A percentile compares a stretch with the other conserved stretches of the same genome.
Evolutionary conservation across 305 asterid genomes (phyloP).

Genomic region (Rubia peregrina): DNA sequence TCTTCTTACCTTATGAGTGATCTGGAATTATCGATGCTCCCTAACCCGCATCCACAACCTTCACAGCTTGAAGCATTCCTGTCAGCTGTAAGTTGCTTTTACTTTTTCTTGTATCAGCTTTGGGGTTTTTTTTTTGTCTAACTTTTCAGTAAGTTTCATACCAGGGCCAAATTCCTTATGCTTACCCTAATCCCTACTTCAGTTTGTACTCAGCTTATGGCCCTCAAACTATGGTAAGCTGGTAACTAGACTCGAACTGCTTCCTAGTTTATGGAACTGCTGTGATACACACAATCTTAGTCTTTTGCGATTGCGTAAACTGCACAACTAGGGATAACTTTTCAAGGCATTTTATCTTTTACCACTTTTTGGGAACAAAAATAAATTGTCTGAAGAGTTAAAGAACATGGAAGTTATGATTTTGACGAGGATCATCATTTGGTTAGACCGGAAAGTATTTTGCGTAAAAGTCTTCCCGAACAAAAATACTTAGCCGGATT

Average conservation of each 20-base stretch:
- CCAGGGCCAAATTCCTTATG: constrained; percentile 48
- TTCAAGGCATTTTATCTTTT: too few species aligned
- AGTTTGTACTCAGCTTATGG: constrained; percentile 55
- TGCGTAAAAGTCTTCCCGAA: not conserved
- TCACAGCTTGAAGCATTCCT: constrained; percentile 46
- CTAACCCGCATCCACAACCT: constrained; percentile 16
- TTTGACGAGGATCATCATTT: not conserved
- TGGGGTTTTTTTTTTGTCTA: constrained; percentile 11
- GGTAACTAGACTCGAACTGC: constrained; percentile 32
- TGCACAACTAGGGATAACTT: not conserved
- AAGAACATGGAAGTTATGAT: not conserved
- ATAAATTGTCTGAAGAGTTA: not conserved
- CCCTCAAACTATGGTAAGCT: constrained; percentile 63
- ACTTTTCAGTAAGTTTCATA: constrained; percentile 16
- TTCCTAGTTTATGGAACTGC: constrained; percentile 1
- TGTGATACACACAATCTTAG: not conserved
- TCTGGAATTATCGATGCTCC: constrained; percentile 35
- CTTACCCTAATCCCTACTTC: constrained; percentile 59
- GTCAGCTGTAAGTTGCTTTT: constrained; percentile 48
- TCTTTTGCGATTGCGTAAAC: not conserved
- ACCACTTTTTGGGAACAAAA: too few species aligned
- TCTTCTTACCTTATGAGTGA: constrained; percentile 39
- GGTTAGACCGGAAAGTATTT: not conserved
- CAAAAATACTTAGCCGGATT: not conserved
- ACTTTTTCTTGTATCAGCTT: not conserved